These are phyloP conservation scores for Trypanosoma rangeli DNA, from an alignment of 208 protist genomes.

Conservation along the genomic window DNA sequence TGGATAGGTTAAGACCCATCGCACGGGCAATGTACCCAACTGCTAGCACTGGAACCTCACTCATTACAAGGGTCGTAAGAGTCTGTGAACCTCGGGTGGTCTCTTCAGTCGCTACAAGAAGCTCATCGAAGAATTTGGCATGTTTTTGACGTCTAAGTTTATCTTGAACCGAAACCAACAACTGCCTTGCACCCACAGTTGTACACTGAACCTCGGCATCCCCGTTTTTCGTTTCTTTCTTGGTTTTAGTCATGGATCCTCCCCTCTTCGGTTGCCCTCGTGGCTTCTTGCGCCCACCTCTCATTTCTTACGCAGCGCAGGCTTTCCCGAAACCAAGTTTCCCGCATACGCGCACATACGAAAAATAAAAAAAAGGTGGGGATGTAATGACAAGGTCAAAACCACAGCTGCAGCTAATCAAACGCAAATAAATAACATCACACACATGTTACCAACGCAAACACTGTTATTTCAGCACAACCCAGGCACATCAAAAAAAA, in stretches of 20 bases:
- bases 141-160: slow-evolving; percentile 15
- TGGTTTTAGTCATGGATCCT: slow-evolving; percentile 18
- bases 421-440: too few relatives aligned
- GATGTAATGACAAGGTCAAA: too few relatives aligned
- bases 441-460: too few relatives aligned
- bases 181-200: slow-evolving; percentile 23
- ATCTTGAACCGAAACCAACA: slow-evolving; percentile 21
- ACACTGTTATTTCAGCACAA: too few relatives aligned
- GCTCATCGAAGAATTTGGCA: slow-evolving; percentile 26
- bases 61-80: background rate
- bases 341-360: background rate
- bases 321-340: background rate
- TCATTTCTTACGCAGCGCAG: background rate
- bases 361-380: background rate
- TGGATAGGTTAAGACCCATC: slow-evolving; percentile 81
- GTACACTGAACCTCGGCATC: slow-evolving; percentile 9
- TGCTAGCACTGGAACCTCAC: slow-evolving; percentile 56
- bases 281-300: background rate
- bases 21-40: slow-evolving; percentile 82
- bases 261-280: background rate
- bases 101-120: slow-evolving; percentile 17
- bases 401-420: too few relatives aligned
- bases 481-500: too few relatives aligned
- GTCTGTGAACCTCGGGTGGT: background rate
- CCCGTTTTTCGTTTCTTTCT: slow-evolving; percentile 10